These are phyloP conservation scores for Dactylella cylindrospora DNA, from an alignment of 2,329 filamentous ascomycete genomes.

Conservation along the genomic window DNA sequence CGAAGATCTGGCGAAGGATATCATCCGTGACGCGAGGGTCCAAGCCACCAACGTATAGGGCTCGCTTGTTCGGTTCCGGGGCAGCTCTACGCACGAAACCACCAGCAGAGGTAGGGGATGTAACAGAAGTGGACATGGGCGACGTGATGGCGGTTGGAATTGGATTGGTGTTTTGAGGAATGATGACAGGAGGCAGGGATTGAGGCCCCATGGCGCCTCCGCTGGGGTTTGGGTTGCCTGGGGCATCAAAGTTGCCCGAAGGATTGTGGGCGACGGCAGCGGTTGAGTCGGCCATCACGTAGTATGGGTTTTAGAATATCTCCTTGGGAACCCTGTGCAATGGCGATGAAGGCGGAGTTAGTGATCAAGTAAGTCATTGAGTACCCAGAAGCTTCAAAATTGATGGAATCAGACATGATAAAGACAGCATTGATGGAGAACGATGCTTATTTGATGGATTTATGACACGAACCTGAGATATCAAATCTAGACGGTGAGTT, in stretches of 20 bases:
- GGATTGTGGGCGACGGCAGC: constrained; percentile 61
- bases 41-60: constrained; percentile 90
- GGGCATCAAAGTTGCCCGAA: constrained; percentile 70
- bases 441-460: constrained; percentile 20
- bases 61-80: constrained; percentile 97
- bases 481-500: constrained; percentile 43
- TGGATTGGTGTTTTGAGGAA: constrained; percentile 93
- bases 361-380: constrained; percentile 13
- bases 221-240: constrained; percentile 53
- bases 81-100: constrained; percentile 85
- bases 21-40: constrained; percentile 96
- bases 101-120: constrained; percentile 81
- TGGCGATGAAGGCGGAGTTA: neutral
- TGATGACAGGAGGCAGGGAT: constrained; percentile 77
- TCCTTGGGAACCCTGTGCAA: constrained; percentile 43
- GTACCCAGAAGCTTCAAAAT: neutral
- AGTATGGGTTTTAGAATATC: constrained; percentile 48
- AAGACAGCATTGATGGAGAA: neutral
- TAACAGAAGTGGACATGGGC: constrained; percentile 73
- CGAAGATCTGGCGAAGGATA: constrained; percentile 94
- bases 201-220: constrained; percentile 79
- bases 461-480: constrained; percentile 47
- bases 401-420: neutral
- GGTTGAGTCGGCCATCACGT: constrained; percentile 44
- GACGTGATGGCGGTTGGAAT: constrained; percentile 91